Evolutionary conservation across 2,329 filamentous ascomycete genomes (phyloP).

Genomic region (Colletotrichum lindemuthianum): DNA sequence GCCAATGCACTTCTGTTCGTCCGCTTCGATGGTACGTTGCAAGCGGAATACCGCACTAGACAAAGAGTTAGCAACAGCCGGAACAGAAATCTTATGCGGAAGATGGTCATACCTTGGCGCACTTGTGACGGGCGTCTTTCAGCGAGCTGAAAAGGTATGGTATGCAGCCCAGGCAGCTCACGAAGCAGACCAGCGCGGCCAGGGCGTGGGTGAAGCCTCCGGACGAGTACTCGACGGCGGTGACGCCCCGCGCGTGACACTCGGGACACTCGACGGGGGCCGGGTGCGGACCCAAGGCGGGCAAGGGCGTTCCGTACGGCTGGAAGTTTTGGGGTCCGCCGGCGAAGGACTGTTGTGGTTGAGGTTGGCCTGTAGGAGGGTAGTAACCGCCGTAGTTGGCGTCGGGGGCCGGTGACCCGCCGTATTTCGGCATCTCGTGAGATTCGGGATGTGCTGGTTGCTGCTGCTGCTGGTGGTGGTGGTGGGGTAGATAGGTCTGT

Average conservation of each 20-base stretch:
- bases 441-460: conserved; percentile 6
- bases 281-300: conserved; percentile 36
- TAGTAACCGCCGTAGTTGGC: conserved; percentile 13
- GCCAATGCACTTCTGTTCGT: conserved; percentile 39
- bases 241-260: conserved; percentile 38
- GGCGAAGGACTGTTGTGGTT: conserved; percentile 11
- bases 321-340: conserved; percentile 32
- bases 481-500: no score
- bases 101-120: conserved; percentile 33
- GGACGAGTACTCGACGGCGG: conserved; percentile 36
- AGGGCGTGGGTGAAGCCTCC: conserved; percentile 39
- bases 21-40: conserved; percentile 41
- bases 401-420: conserved; percentile 2
- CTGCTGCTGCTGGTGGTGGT: conserved; percentile 5
- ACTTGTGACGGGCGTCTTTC: conserved; percentile 40
- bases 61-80: not conserved
- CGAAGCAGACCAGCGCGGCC: conserved; percentile 37
- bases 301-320: conserved; percentile 36
- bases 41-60: conserved; percentile 39
- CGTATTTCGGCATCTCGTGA: conserved; percentile 28
- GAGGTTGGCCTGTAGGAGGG: conserved; percentile 1
- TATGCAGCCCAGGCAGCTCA: conserved; percentile 39
- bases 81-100: no score
- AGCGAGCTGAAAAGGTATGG: conserved; percentile 38
- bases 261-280: conserved; percentile 39